Evolutionary conservation across 2,329 filamentous ascomycete species (phyloP).

Genomic region (Phyllosticta paracitricarpa): DNA sequence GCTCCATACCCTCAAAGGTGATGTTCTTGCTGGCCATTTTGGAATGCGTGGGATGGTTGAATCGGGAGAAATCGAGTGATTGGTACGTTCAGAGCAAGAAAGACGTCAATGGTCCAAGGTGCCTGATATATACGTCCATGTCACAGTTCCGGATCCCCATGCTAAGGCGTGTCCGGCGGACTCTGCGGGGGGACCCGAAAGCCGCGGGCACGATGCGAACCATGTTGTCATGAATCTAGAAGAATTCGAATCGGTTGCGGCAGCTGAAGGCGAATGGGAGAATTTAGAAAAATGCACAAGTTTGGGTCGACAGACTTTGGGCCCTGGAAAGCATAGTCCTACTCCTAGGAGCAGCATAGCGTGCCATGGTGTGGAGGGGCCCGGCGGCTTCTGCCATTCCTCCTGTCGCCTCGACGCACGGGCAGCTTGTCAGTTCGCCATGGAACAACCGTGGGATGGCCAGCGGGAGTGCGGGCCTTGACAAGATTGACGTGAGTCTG

Average conservation of each 20-base stretch:
- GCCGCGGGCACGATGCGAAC: not conserved
- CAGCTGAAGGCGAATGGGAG: not conserved
- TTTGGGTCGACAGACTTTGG: not conserved
- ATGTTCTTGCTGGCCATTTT: slow-evolving; percentile 13
- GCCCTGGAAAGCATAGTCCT: not conserved
- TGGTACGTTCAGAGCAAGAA: not conserved
- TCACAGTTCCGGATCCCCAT: slow-evolving; percentile 8
- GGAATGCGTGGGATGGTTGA: not conserved
- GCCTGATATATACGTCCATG: not conserved
- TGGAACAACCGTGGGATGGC: not conserved
- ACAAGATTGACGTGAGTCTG: not conserved
- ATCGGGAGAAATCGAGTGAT: not conserved
- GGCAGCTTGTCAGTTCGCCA: not conserved
- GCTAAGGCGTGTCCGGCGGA: slow-evolving; percentile 4
- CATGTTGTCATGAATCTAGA: not conserved
- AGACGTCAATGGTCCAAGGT: not conserved
- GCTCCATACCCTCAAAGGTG: slow-evolving; percentile 13
- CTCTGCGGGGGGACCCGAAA: slow-evolving; percentile 5
- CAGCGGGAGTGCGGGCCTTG: not conserved
- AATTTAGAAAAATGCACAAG: not conserved
- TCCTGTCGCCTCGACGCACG: not conserved
- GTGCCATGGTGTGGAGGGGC: not conserved
- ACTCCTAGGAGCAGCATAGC: not conserved
- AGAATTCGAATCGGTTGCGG: not conserved
- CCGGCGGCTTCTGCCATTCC: not conserved